Evolutionary conservation across 768 basidiomycete species (phyloP), one percentile per base, ranked within the genome.

Genomic region (Xerocomellus dryophilus): DNA sequence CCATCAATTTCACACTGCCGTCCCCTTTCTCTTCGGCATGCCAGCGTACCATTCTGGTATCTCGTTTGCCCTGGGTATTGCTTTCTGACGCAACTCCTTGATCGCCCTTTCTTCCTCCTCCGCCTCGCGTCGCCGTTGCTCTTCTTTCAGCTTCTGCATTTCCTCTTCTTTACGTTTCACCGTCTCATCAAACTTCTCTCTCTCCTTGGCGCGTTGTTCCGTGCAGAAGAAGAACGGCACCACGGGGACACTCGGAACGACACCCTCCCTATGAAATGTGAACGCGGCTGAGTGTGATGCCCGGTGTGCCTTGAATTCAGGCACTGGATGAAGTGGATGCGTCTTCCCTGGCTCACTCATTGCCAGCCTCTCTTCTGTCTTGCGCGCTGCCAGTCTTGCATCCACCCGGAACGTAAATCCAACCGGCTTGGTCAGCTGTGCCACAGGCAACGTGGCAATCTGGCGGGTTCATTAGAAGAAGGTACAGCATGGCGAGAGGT

Each of bases 41-140:
- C 79, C 78, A 59, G 79, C 82, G 62, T 90, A 90, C 88, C 88
- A 90, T 58, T 83, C 84, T 11, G 88, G 88, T 23, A 90, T 77
- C 61, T 81, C 81, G 65, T 89, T 77, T 43, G 88, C 88, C 68
- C 76, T 81, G 21, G 85, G 84, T 43, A 90, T 72, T 17, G 85
- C 78, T 59, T 74, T 77, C 74, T 76, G 80, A 66, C 88, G 73
- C 63, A 86, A 56, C 72, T 84, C 86, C 65, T 67, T 76, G 54
- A 87, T 66, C 71, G 82, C 83, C 66, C 67, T 70, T 68, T 81
- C 84, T 70, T 88, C 85, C 61, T 80, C 75, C 63, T 76, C 74
- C 63, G 77, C 81, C 62, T 73, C 68, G 62, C 73, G 73, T 64
- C 69, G 70, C 56, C 78, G 72, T 59, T 67, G 68, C 62, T 77